Evolutionary conservation across 202 grass and related monocot species (phyloP).

Genomic region (Schoenoplectus triqueter): DNA sequence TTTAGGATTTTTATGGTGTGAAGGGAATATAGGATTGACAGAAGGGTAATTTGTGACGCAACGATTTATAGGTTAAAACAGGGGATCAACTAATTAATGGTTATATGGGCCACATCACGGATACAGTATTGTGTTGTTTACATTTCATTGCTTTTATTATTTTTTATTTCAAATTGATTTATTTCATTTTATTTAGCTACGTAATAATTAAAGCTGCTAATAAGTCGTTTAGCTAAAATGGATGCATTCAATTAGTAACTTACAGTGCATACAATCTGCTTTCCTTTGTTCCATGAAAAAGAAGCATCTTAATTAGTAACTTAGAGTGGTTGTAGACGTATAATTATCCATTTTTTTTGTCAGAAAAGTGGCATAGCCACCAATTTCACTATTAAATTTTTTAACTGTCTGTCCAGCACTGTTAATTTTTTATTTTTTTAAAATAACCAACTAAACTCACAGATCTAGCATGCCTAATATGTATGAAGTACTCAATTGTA

Average conservation of each 20-base stretch:
- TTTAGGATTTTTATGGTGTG: background rate
- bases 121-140: background rate
- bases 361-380: background rate
- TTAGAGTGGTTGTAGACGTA: background rate
- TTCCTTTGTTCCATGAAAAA: background rate
- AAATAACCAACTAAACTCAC: background rate
- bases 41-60: background rate
- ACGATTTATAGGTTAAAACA: background rate
- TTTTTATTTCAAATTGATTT: background rate
- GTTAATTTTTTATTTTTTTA: background rate
- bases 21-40: constrained; percentile 4
- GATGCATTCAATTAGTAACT: background rate
- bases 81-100: background rate
- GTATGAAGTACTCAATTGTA: too few species aligned
- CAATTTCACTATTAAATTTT: background rate
- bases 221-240: background rate
- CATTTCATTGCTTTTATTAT: background rate
- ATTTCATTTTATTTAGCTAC: background rate
- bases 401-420: background rate
- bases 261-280: background rate
- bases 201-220: background rate
- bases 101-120: background rate
- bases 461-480: too few species aligned
- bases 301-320: background rate
- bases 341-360: background rate